These are phyloP conservation scores for Rachicladosporium sp. DNA, from an alignment of 2,329 filamentous ascomycete species.

Conservation along the genomic window DNA sequence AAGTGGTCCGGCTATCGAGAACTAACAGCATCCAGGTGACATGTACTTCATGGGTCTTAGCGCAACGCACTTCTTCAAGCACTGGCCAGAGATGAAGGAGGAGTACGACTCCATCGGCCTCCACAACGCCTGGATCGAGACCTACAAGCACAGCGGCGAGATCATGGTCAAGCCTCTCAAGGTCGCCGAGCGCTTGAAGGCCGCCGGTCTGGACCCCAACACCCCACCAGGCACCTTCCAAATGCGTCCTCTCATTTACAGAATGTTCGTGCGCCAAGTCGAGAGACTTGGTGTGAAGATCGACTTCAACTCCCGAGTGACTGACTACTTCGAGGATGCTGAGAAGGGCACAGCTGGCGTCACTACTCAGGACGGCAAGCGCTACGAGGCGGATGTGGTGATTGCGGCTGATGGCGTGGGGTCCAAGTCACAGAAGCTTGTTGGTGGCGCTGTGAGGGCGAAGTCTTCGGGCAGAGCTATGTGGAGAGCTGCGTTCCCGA, in stretches of 20 bases:
- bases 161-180: constrained; percentile 36
- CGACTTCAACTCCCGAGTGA: constrained; percentile 29
- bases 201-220: constrained; percentile 32
- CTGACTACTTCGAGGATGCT: constrained; percentile 34
- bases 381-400: constrained; percentile 30
- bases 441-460: constrained; percentile 33
- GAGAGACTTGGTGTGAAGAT: constrained; percentile 32
- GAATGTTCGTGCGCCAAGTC: constrained; percentile 41
- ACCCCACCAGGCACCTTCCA: constrained; percentile 44
- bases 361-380: constrained; percentile 27
- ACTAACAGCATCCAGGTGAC: constrained; percentile 34
- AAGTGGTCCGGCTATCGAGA: too few species aligned
- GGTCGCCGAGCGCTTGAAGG: constrained; percentile 39
- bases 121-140: constrained; percentile 44
- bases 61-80: constrained; percentile 42
- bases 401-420: constrained; percentile 28
- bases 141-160: constrained; percentile 42
- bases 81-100: constrained; percentile 41
- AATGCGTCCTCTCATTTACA: constrained; percentile 44
- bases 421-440: constrained; percentile 33
- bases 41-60: constrained; percentile 50
- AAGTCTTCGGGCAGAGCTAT: constrained; percentile 17
- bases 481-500: constrained; percentile 24
- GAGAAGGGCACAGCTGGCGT: constrained; percentile 15
- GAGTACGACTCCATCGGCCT: constrained; percentile 42